Evolutionary conservation across 805 yeast species (phyloP), one percentile per base, ranked within the genome.

Genomic region (Cyberlindnera sargentensis): DNA sequence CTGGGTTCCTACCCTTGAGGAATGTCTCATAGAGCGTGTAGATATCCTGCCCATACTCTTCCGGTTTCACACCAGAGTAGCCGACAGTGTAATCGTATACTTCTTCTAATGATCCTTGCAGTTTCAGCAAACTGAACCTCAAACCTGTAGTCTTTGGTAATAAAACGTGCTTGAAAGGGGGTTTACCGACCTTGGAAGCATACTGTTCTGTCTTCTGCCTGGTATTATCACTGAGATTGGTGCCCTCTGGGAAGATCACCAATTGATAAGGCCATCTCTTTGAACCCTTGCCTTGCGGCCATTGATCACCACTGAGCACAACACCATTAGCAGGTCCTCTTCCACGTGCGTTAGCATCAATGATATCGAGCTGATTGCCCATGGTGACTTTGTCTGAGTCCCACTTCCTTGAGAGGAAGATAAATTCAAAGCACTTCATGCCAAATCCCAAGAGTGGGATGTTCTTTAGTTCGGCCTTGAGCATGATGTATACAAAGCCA

Each of bases 191-290:
- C 49, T 80, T 75, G 5, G 60, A 63, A 23, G 88, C 83, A 63
- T 68, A 93, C 6, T 60, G 68, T 15, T 67, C 69, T 7, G 90
- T 78, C 45, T 76, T 75, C 3, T 54, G 64, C 39, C 77, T 71
- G 2, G 96, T 87, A 47, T 76, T 73, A 5, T 70, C 71, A 33
- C 93, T 80, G 43, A 84, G 65, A 46, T 88, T 93, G 0, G 99
- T 93, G 5, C 99, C 99, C 62, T 93, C 99, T 2, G 99, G 99
- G 64, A 84, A 93, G 27, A 93, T 62, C 24, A 90, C 64, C 37
- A 93, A 61, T 71, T 83, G 79, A 49, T 82, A 80, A 4, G 84
- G 82, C 76, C 78, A 73, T 71, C 64, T 23, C 63, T 55, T 7
- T 54, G 42, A 25, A 41, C 52, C 40, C 11, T 43, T n/a, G 34